Evolutionary conservation across 192 early-diverging fungal genomes (phyloP).

Genomic region (Entomortierella parvispora): DNA sequence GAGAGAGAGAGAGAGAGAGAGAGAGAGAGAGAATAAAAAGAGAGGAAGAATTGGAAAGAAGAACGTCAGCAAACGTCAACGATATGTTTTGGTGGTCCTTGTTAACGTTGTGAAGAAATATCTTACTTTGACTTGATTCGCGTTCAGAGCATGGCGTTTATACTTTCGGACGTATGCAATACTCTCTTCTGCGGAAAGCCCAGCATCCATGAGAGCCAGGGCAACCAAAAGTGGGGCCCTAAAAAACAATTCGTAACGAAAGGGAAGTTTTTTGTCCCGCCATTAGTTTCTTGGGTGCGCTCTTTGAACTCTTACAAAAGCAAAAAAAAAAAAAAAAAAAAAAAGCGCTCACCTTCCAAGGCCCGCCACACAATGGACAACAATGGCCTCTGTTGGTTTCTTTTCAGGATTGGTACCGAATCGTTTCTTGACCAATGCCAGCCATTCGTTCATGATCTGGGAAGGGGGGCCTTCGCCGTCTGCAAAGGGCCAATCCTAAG

Average conservation of each 20-base stretch:
- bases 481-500: slow-evolving; percentile 75
- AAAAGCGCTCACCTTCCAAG: slow-evolving; percentile 69
- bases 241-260: background rate
- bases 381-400: slow-evolving; percentile 55
- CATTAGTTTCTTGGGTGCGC: too few species aligned
- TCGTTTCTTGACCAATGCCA: slow-evolving; percentile 68
- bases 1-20: too few species aligned
- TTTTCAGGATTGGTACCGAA: slow-evolving; percentile 48
- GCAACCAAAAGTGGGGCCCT: slow-evolving; percentile 76
- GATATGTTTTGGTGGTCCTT: too few species aligned
- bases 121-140: slow-evolving; percentile 71
- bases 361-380: slow-evolving; percentile 84
- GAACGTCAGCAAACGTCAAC: too few species aligned
- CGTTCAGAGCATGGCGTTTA: slow-evolving; percentile 82
- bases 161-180: slow-evolving; percentile 76
- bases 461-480: slow-evolving; percentile 78
- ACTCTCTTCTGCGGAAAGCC: slow-evolving; percentile 80
- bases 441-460: slow-evolving; percentile 69
- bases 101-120: too few species aligned
- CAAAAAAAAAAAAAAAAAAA: too few species aligned
- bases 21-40: too few species aligned
- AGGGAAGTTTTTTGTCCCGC: background rate
- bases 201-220: slow-evolving; percentile 84
- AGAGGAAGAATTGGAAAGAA: too few species aligned
- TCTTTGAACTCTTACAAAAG: too few species aligned